A percentile compares a stretch with the other conserved stretches of the same genome.
Conservation (phyloP, 2,329 filamentous ascomycete genomes). For the Fusarium fracticaudum region DNA sequence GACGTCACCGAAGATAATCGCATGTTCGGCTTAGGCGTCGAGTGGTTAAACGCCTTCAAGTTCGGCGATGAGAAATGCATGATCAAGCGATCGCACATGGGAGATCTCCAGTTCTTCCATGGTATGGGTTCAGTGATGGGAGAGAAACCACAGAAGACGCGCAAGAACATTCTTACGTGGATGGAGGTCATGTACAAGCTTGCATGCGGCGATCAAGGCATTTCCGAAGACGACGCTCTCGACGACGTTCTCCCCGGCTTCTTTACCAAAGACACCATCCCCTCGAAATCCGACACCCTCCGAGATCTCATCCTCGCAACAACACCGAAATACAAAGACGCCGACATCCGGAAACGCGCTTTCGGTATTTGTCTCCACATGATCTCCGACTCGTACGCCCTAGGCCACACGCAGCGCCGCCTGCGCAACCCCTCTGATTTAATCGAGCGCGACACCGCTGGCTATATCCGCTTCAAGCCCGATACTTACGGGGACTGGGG, state of each 20-base stretch:
- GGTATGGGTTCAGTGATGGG: slow-evolving; percentile 18
- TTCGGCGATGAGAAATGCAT: slow-evolving; percentile 25
- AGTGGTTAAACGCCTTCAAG: slow-evolving; percentile 23
- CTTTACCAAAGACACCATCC: slow-evolving; percentile 6
- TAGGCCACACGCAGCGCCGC: slow-evolving; percentile 18
- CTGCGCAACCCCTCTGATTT: slow-evolving; percentile 13
- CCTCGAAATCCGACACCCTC: not conserved
- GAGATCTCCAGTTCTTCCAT: slow-evolving; percentile 31
- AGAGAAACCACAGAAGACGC: slow-evolving; percentile 16
- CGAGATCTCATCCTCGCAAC: slow-evolving; percentile 23
- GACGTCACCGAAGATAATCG: slow-evolving; percentile 11
- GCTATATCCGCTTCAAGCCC: slow-evolving; percentile 18
- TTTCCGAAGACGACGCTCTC: not conserved
- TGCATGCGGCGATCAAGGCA: slow-evolving; percentile 6
- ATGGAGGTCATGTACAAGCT: slow-evolving; percentile 34
- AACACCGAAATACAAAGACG: slow-evolving; percentile 16
- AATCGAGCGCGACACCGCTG: slow-evolving; percentile 7
- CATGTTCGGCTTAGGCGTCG: slow-evolving; percentile 10
- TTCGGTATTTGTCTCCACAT: slow-evolving; percentile 25
- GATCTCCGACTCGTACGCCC: slow-evolving; percentile 29
- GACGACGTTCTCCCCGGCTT: not conserved
- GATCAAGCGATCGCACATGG: slow-evolving; percentile 25
- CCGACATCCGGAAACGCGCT: slow-evolving; percentile 10
- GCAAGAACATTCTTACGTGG: slow-evolving; percentile 7
- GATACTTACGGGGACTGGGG: slow-evolving; percentile 21